Base-by-base conservation (phyloP, 305 asterid genomes). In the Solanum hybrid region DNA sequence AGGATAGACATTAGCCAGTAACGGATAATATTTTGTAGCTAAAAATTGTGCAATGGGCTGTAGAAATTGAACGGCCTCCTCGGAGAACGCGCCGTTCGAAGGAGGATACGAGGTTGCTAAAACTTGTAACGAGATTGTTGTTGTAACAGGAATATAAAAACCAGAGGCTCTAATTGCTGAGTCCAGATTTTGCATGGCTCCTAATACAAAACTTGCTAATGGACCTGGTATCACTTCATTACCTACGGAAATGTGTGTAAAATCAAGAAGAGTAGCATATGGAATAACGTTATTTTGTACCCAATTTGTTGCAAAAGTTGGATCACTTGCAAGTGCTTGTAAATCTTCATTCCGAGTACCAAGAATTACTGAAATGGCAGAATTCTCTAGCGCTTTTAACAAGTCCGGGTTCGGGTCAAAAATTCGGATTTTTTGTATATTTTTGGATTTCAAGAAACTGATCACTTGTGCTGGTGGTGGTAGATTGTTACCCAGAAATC, bases 151-250 rank as follows among this genome's bases (percentile, higher is more conserved):
- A 2, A 92, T 85, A 1, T 31, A 4, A 14, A 66, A 45, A 19
- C 17, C 35, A 36, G 72, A 60, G 22, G 85, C 72, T 2, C 3
- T 60, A 4, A 90, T 5, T 60, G 93, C 93, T 17, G 78, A 34
- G 35, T 89, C 75, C 7, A 93, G 78, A 73, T 93, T 91, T 32
- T 85, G 85, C 79, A 89, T 87, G 3, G 93, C 94, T 2, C 56
- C 36, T 17, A 91, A 87, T 13, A 93, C 86, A 27, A 77, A 93
- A 13, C 38, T 60, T 9, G 89, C 89, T n/a, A 89, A 64, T 4
- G 82, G 86, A 0, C 92, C 90, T 11, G 93, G 92, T 27, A 89
- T 80, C 8, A 93, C 92, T 87, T 93, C 93, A 36, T 90, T 93
- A 10, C 94, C 94, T 10, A 88, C 94, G 3, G 91, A 26, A 69